Conservation (phyloP, 2,329 filamentous ascomycete species). For the Cercospora nicotianae region DNA sequence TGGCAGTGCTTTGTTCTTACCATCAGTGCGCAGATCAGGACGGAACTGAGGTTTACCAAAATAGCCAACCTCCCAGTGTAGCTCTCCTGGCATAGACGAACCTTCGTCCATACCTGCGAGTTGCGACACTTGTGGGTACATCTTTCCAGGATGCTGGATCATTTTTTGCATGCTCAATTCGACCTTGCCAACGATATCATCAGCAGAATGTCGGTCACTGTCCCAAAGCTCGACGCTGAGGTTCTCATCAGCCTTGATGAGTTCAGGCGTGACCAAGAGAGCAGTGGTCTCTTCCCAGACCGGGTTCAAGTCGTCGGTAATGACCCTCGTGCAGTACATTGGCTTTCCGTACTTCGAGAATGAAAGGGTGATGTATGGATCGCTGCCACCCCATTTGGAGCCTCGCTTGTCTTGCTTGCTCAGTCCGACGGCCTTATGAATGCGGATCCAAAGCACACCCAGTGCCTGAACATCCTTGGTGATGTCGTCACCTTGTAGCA, state of each 20-base stretch:
- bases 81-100: constrained; percentile 85
- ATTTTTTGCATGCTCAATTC: constrained; percentile 93
- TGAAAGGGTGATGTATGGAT: constrained; percentile 91
- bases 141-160: constrained; percentile 88
- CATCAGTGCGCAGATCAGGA: constrained; percentile 79
- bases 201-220: constrained; percentile 85
- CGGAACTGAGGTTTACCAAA: constrained; percentile 90
- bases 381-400: constrained; percentile 81
- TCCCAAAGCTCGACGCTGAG: constrained; percentile 95
- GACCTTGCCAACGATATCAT: constrained; percentile 93
- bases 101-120: constrained; percentile 79
- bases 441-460: constrained; percentile 88
- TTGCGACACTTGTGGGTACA: constrained; percentile 86
- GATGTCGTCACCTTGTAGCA: constrained; percentile 88
- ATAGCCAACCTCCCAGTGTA: constrained; percentile 95
- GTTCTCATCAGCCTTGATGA: constrained; percentile 92
- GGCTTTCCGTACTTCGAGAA: constrained; percentile 98
- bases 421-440: constrained; percentile 81
- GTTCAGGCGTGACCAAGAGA: constrained; percentile 79
- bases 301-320: constrained; percentile 90
- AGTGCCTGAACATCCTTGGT: constrained; percentile 84
- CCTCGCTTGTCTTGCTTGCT: constrained; percentile 89
- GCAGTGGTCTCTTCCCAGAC: constrained; percentile 87
- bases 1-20: constrained; percentile 76
- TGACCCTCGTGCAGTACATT: constrained; percentile 95